A percentile compares a stretch with the other conserved stretches of the same genome.
These are phyloP conservation scores for Solanum paucissectum DNA, from an alignment of 257 asterid species.

Conservation along the genomic window DNA sequence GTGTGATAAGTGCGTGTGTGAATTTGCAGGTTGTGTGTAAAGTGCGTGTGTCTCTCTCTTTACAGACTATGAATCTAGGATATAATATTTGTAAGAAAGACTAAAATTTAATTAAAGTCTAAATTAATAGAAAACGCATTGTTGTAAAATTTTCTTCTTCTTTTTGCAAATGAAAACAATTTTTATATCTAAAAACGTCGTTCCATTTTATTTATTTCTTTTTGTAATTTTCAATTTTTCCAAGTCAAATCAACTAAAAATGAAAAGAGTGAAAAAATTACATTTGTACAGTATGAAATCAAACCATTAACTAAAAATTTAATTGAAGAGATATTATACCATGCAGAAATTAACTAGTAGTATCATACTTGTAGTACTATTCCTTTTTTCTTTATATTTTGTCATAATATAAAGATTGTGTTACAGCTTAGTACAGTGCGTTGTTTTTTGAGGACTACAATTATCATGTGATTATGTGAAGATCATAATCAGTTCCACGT, in stretches of 20 bases:
- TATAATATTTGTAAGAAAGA: too few species aligned
- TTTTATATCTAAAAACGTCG: not conserved
- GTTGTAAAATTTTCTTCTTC: too few species aligned
- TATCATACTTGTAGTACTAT: not conserved
- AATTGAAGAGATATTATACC: not conserved
- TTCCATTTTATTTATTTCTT: not conserved
- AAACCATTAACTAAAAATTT: not conserved
- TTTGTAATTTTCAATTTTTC: not conserved
- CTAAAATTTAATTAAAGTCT: too few species aligned
- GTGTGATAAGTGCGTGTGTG: not conserved
- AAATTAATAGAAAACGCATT: too few species aligned
- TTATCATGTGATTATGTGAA: not conserved
- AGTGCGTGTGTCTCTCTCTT: too few species aligned
- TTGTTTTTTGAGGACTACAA: not conserved
- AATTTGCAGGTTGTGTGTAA: not conserved
- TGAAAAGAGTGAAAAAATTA: not conserved
- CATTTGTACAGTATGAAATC: not conserved
- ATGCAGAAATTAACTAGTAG: not conserved
- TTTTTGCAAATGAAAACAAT: too few species aligned
- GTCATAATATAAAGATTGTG: too few species aligned
- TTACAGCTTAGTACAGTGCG: not conserved
- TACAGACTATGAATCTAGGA: too few species aligned
- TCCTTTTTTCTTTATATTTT: not conserved
- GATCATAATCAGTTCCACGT: not conserved
- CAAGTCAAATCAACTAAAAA: not conserved